A percentile compares a stretch with the other conserved stretches of the same genome.
Conservation (phyloP, 805 yeast genomes). For the Vanderwaltozyma tropicalis region DNA sequence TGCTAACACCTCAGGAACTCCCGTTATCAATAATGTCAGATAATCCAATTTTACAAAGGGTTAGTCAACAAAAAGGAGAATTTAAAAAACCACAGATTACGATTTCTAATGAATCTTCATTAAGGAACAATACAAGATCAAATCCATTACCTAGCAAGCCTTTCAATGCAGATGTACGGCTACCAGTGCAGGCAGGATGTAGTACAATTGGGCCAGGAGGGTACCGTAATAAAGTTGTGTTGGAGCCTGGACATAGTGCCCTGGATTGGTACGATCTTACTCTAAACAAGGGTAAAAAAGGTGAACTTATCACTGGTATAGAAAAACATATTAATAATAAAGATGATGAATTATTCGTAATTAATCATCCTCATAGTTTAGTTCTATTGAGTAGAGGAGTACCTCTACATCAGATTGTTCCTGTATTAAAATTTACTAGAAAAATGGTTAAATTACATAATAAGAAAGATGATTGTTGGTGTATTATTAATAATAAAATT, state of each 20-base stretch:
- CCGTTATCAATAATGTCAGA: neutral
- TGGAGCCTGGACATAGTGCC: conserved; percentile 28
- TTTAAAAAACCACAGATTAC: neutral
- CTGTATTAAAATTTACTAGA: conserved; percentile 44
- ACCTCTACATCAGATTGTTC: conserved; percentile 15
- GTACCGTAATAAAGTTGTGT: conserved; percentile 25
- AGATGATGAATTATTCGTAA: conserved; percentile 6
- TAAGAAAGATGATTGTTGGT: conserved; percentile 70
- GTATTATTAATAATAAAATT: conserved; percentile 66
- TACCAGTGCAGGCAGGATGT: conserved; percentile 7
- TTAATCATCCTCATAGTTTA: conserved; percentile 13
- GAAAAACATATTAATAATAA: conserved; percentile 7
- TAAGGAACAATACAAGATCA: neutral
- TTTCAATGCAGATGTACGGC: no score
- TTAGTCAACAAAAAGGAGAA: neutral
- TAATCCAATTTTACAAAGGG: neutral
- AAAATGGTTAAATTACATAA: conserved; percentile 54
- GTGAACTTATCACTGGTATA: conserved; percentile 15
- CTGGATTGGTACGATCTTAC: conserved; percentile 25
- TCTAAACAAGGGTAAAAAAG: conserved; percentile 7
- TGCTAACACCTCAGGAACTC: no score
- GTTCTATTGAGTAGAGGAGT: conserved; percentile 10
- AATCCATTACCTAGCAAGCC: no score
- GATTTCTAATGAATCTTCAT: neutral
- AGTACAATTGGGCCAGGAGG: conserved; percentile 16